Conservation (phyloP, 2,329 filamentous ascomycete species). For the Achaetomium macrosporum region DNA sequence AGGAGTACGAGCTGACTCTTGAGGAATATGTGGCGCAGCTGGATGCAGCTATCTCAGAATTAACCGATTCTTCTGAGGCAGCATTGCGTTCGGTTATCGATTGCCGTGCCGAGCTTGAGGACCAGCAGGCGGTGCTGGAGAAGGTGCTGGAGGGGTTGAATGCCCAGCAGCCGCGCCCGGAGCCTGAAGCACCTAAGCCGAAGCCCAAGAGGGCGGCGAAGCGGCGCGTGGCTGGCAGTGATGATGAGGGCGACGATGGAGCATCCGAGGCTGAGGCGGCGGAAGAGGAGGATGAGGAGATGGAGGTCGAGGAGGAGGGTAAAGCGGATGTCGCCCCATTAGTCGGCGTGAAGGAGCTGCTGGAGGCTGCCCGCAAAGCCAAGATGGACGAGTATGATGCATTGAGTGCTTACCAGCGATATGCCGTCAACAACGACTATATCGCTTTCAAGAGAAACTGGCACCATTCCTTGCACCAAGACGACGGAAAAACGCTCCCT, state of each 20-base stretch:
- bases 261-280: slow-evolving; percentile 17
- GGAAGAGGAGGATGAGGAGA: slow-evolving; percentile 23
- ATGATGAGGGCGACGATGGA: slow-evolving; percentile 18
- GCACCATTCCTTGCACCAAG: slow-evolving; percentile 47
- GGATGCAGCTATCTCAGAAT: slow-evolving; percentile 33
- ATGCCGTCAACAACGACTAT: slow-evolving; percentile 54
- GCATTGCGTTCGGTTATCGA: slow-evolving; percentile 47
- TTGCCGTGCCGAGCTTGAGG: slow-evolving; percentile 43
- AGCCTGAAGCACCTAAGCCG: slow-evolving; percentile 14
- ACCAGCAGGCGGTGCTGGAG: slow-evolving; percentile 38
- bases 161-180: slow-evolving; percentile 21
- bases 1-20: slow-evolving; percentile 25
- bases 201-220: slow-evolving; percentile 12
- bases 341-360: slow-evolving; percentile 30
- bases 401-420: slow-evolving; percentile 41
- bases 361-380: slow-evolving; percentile 32
- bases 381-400: slow-evolving; percentile 39
- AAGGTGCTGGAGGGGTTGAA: slow-evolving; percentile 31
- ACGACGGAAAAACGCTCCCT: slow-evolving; percentile 45
- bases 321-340: slow-evolving; percentile 23
- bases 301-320: slow-evolving; percentile 25
- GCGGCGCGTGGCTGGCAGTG: slow-evolving; percentile 8
- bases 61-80: slow-evolving; percentile 43
- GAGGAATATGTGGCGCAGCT: slow-evolving; percentile 36
- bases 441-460: slow-evolving; percentile 52